Base-by-base conservation (phyloP, 306 rosid genomes). In the Medicago arabica region DNA sequence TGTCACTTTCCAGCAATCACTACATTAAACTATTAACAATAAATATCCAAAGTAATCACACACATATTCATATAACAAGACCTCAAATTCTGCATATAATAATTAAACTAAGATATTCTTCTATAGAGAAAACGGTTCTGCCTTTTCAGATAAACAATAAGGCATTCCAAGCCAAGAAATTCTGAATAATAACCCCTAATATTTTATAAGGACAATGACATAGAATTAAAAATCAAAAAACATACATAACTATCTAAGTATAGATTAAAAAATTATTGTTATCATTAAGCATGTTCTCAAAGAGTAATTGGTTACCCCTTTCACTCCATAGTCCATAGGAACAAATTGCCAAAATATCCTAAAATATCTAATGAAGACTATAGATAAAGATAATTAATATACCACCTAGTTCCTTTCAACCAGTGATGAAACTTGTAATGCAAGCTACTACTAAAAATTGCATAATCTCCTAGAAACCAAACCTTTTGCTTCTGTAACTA, bases 381-480 rank as follows among this genome's bases (percentile, higher is more conserved):
- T 60, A 58, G 46, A 81, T 18, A 73, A 55, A 7, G 57, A 28
- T 28, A 3, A 3, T 4, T 4, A 34, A 34, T 5, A 34, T 34
- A 34, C 38, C 38, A 66, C 67, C 40, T 72, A 66, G 67, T 43
- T 55, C 6, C 47, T 57, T 67, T 59, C 47, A 44, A 65, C 43
- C 39, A 21, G 18, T 34, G 54, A 71, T 54, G 14, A 39, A 16
- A 47, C 25, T 58, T 58, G 9, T 10, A 21, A 23, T 58, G 19
- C 11, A 58, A 58, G n/a, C 10, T 23, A 23, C 11, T 11, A 58
- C 64, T 23, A 19, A 55, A 77, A 49, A 49, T 51, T 77, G 57
- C 51, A 75, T 75, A 17, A 28, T 34, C 36, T 68, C 34, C 49
- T 46, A 23, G 61, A 70, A 62, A 66, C 25, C 61, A 66, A 83